Percentiles rank a stretch among this genome's conserved stretches.
phyloP scores from a whole-genome alignment of 352 stramenopile genomes.

The Phytophthora lateralis region DNA sequence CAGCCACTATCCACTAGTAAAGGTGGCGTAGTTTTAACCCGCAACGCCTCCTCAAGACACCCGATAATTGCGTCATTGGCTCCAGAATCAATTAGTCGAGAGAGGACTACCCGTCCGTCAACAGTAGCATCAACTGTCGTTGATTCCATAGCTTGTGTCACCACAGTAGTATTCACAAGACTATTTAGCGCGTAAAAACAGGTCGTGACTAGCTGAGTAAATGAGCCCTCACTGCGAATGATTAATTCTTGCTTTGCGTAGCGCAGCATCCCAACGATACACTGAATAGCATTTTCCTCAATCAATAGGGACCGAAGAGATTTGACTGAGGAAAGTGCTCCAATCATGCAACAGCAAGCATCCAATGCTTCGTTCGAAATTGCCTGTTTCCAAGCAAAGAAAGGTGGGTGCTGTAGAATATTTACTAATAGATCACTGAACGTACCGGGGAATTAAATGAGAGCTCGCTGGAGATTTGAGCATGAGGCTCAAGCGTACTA shows the following conservation, averaged over 20 bases:
- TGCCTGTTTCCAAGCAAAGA: constrained; percentile 10
- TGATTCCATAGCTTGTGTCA: constrained; percentile 1
- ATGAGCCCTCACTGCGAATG: constrained; percentile 22
- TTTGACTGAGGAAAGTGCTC: constrained; percentile 31
- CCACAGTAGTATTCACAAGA: constrained; percentile 20
- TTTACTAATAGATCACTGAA: neutral
- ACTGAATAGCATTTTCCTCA: constrained; percentile 18
- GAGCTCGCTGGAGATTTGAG: constrained; percentile 8
- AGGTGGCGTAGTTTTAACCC: constrained; percentile 9
- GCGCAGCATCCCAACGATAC: constrained; percentile 29
- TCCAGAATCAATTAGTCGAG: constrained; percentile 16
- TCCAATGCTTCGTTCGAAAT: constrained; percentile 44
- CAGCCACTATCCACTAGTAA: constrained; percentile 22
- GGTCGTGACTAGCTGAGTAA: constrained; percentile 36
- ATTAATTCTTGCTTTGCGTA: constrained; percentile 33
- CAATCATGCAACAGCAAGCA: constrained; percentile 41
- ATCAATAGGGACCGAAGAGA: constrained; percentile 11
- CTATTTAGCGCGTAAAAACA: constrained; percentile 37
- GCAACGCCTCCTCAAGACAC: constrained; percentile 27
- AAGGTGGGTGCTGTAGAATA: neutral
- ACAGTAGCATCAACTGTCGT: neutral
- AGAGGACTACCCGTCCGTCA: constrained; percentile 11
- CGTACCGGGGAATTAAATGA: constrained; percentile 24
- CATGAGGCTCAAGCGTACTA: constrained; percentile 28
- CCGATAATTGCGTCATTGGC: constrained; percentile 28